Conservation (phyloP, 306 rosid species). For the Vigna reflexopilosa region DNA sequence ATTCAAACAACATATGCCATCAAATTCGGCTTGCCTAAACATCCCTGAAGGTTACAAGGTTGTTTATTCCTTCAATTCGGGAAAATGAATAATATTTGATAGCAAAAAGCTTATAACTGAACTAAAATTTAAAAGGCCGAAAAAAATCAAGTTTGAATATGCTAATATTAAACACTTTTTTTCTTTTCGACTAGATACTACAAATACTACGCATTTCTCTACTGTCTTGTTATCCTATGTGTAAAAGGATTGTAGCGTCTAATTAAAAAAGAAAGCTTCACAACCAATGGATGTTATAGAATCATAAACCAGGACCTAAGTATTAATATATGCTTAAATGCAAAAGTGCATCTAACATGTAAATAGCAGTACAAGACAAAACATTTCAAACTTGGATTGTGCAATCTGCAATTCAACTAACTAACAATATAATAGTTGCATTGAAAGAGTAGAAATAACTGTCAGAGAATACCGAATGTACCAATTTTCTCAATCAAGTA, state of each 20-base stretch:
- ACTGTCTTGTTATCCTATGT: not conserved
- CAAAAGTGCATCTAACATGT: not conserved
- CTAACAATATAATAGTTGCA: not conserved
- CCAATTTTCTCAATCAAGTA: conserved; percentile 65
- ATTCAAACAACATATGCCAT: not conserved
- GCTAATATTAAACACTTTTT: too few relatives aligned
- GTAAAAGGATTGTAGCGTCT: not conserved
- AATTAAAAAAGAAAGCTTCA: not conserved
- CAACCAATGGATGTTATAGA: not conserved
- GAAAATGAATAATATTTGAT: too few relatives aligned
- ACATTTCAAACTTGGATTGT: conserved; percentile 17
- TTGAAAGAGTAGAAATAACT: conserved; percentile 12
- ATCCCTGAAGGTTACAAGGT: not conserved
- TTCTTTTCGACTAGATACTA: too few relatives aligned
- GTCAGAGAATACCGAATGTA: not conserved
- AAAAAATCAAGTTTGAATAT: too few relatives aligned
- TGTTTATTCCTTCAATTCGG: too few relatives aligned
- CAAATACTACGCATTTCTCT: not conserved
- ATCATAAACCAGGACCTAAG: not conserved
- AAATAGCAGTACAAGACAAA: conserved; percentile 10
- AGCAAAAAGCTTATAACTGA: too few relatives aligned
- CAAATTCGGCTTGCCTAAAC: not conserved
- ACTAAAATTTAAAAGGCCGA: too few relatives aligned
- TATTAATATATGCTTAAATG: not conserved
- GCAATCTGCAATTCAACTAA: conserved; percentile 16